Base-by-base conservation (phyloP, 179 eudicot species). In the Camellia oleifera region DNA sequence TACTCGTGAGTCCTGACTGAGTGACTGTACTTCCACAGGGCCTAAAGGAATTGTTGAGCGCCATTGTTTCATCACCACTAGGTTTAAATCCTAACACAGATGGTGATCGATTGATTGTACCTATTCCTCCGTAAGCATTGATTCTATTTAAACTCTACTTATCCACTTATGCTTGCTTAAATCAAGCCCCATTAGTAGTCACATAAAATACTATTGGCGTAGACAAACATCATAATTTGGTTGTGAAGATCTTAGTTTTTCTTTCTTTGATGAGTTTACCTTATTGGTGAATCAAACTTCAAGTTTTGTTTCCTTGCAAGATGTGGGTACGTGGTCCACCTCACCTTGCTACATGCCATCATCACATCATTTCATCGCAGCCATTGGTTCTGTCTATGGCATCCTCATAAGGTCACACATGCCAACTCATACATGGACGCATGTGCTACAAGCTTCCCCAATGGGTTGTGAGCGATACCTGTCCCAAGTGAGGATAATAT, bases 21-120 rank as follows among this genome's bases (percentile, higher is more conserved):
- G n/a, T 77, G 69, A 44, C 60, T 78, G 42, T 76, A 8, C 74
- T 83, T 68, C 76, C 82, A 89, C 91, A 95, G 98, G 83, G 90
- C 52, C 76, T 93, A 73, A 93, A 93, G 84, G 97, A 88, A 81
- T 81, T 95, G 86, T 98, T 93, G 88, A 95, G 86, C 67, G 97
- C 98, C 70, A 92, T 95, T 77, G 85, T 86, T 80, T 81, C 95
- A 80, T 93, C 98, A 78, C 98, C 98, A 3, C 61, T 95, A 77
- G 98, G 98, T 80, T 83, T 95, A 78, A 95, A 93, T 83, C 98
- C 98, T 12, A 89, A 79, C 78, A 3, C 85, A 26, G 98, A 95
- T 69, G 92, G 90, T 56, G 84, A 91, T 50, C 82, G 95, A 66
- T 79, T 95, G 84, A 81, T 95, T 84, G 94, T 89, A 79, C 87